Conservation (phyloP, 495 filamentous ascomycete species). For the Penicillium cinerascens region DNA sequence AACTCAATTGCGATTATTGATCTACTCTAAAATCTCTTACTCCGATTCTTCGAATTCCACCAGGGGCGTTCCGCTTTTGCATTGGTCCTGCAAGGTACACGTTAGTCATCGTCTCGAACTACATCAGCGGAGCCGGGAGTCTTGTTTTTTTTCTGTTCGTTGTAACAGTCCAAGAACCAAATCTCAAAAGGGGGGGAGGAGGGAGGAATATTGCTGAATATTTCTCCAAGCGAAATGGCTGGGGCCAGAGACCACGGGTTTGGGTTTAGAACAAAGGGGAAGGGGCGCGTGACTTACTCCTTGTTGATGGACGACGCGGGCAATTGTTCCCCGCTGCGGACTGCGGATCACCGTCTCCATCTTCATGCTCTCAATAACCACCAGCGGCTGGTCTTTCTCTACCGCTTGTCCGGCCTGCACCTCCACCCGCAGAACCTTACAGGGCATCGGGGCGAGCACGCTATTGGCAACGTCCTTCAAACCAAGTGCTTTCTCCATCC, state of each 20-base stretch:
- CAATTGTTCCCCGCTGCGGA: constrained; percentile 76
- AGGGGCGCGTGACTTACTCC: constrained; percentile 63
- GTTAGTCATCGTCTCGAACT: constrained; percentile 22
- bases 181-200: not conserved
- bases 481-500: constrained; percentile 84
- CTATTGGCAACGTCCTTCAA: constrained; percentile 76
- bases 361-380: constrained; percentile 99
- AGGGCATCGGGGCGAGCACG: constrained; percentile 90
- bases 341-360: constrained; percentile 98
- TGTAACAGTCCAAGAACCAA: not conserved
- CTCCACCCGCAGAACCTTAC: constrained; percentile 84
- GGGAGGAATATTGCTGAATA: too few relatives aligned
- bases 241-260: not conserved
- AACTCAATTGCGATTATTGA: not conserved
- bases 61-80: constrained; percentile 55
- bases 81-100: constrained; percentile 48
- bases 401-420: constrained; percentile 77
- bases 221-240: not conserved
- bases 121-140: not conserved
- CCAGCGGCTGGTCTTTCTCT: constrained; percentile 79
- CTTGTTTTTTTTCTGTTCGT: not conserved
- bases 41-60: constrained; percentile 46
- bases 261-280: constrained; percentile 6
- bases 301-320: constrained; percentile 76
- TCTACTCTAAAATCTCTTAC: not conserved